Percentiles rank a stretch among this genome's conserved stretches.
These are phyloP conservation scores for Lentinula sp. DNA, from an alignment of 768 basidiomycete species.

Conservation along the genomic window DNA sequence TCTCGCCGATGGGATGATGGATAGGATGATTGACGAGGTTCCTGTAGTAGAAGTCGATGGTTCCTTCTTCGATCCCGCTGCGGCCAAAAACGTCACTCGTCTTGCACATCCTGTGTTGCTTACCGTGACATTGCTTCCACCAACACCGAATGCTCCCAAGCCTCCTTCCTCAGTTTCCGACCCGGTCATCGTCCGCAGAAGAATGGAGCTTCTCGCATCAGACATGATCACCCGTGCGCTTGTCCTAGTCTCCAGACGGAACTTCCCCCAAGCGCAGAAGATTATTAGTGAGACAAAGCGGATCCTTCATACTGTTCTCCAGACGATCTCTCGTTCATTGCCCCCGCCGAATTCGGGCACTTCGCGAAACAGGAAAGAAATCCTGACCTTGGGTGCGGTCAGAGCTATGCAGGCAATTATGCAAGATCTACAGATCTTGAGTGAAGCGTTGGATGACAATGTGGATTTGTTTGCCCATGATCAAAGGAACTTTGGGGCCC, in stretches of 20 bases:
- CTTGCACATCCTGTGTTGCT: constrained; percentile 93
- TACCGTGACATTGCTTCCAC: constrained; percentile 84
- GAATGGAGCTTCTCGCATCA: constrained; percentile 94
- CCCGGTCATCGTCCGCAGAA: constrained; percentile 83
- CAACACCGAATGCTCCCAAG: constrained; percentile 25
- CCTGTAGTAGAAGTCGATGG: constrained; percentile 96
- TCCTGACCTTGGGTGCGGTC: constrained; percentile 65
- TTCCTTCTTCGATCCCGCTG: constrained; percentile 88
- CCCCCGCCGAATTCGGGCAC: constrained; percentile 48
- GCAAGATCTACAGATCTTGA: constrained; percentile 80
- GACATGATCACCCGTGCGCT: constrained; percentile 97
- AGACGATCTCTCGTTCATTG: constrained; percentile 72
- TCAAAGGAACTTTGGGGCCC: constrained; percentile 93
- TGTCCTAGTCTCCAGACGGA: constrained; percentile 86
- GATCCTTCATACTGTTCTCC: constrained; percentile 86
- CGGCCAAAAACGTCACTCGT: constrained; percentile 76
- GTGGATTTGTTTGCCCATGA: constrained; percentile 90
- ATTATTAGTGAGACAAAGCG: constrained; percentile 88
- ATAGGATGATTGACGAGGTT: constrained; percentile 95
- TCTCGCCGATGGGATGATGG: constrained; percentile 90
- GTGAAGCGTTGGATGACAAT: constrained; percentile 88
- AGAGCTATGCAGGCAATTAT: constrained; percentile 80
- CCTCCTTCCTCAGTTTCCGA: constrained; percentile 57
- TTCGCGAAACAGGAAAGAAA: constrained; percentile 73
- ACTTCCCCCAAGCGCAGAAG: constrained; percentile 85